Base-by-base conservation (phyloP, 441 rosid genomes). In the Adansonia rubrostipa region DNA sequence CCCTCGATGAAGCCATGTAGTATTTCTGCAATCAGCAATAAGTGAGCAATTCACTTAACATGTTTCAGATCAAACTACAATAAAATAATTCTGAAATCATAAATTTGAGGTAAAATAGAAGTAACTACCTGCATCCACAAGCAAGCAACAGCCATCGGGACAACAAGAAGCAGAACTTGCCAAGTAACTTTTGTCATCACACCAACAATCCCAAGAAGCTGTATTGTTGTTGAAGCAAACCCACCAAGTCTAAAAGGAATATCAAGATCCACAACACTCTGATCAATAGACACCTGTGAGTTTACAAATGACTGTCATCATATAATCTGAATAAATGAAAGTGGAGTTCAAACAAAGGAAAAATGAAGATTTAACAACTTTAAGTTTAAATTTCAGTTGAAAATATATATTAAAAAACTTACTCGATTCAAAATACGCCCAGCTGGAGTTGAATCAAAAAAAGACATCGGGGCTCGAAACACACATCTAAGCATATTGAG, bases 1-100 rank as follows among this genome's bases (percentile, higher is more conserved):
- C 99, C 86, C 99, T 89, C 0, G 99, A 97, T 50, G 99, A 97
- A 74, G 99, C 96, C 99, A 97, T 97, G 89, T 97, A 97, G 91
- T 97, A 97, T 87, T 97, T 97, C 98, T 97, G 96, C 90, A 81
- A 73, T 73, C 57, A 65, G 36, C 9, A 51, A 79, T 42, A 73
- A 19, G 65, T 2, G 19, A 73, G 64, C 64, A 36, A 54, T 36
- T 40, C 64, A 72, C 45, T 44, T 54, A 56, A 72, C 47, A 14
- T 14, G 47, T 14, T 45, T 66, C 54, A 20, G 42, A 11, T 5
- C 44, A n/a, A 56, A 54, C 45, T 61, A 57, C 2, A 45, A 6
- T 48, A 67, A 28, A 14, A n/a, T 28, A 28, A 28, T 28, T 28
- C 2, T 28, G 33, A 28, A 28, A 28, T 28, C 50, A 36, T 48